These are phyloP conservation scores for Dryadomyces quercivorus DNA, from an alignment of 2,329 filamentous ascomycete genomes.

Conservation along the genomic window DNA sequence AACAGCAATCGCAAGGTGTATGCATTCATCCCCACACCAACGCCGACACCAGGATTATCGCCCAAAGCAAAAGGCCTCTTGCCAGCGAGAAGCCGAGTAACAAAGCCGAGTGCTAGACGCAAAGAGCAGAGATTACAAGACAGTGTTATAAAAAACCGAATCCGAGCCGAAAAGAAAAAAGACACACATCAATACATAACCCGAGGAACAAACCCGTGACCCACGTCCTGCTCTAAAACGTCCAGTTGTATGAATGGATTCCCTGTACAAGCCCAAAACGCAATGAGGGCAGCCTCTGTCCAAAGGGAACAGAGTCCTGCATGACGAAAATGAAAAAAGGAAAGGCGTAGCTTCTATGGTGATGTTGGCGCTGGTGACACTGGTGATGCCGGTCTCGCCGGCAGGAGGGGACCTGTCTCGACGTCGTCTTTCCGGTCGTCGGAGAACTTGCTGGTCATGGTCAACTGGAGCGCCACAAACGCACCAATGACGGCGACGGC, in stretches of 20 bases:
- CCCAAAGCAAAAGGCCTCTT: background rate
- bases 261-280: background rate
- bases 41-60: background rate
- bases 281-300: background rate
- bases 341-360: too few relatives aligned
- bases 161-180: background rate
- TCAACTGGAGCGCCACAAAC: slow-evolving; percentile 62
- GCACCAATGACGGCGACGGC: slow-evolving; percentile 64
- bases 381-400: background rate
- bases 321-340: background rate
- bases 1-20: background rate
- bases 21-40: background rate
- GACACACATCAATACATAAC: background rate
- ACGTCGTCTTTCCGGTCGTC: slow-evolving; percentile 27
- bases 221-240: background rate
- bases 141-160: background rate
- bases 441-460: slow-evolving; percentile 40
- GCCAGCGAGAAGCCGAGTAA: background rate
- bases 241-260: background rate
- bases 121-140: slow-evolving; percentile 1
- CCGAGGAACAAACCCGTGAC: background rate
- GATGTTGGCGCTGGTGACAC: background rate
- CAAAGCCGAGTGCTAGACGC: background rate
- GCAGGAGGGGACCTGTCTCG: slow-evolving; percentile 19
- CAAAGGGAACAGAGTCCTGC: too few relatives aligned